Percentiles rank a stretch among this genome's conserved stretches.
These are phyloP conservation scores for Brassica balearica DNA, from an alignment of 441 rosid species.

Conservation along the genomic window DNA sequence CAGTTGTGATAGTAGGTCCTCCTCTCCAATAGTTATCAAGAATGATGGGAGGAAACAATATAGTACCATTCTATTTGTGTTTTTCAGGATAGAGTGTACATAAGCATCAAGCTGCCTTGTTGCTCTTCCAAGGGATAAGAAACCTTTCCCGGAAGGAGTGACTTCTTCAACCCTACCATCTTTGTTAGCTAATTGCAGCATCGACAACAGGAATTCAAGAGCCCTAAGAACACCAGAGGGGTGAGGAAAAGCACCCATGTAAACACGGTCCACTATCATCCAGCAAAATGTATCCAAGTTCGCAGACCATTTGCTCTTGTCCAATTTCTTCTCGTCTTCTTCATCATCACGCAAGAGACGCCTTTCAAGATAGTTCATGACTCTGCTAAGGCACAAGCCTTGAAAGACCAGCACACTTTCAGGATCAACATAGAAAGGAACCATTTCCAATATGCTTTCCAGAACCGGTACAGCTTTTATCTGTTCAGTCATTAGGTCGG, in stretches of 20 bases:
- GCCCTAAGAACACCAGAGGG: conserved; percentile 84
- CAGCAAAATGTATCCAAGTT: conserved; percentile 96
- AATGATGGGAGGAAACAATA: conserved; percentile 98
- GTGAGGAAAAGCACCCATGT: conserved; percentile 98
- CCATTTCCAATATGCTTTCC: conserved; percentile 84
- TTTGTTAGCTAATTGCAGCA: conserved; percentile 98
- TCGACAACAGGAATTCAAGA: conserved; percentile 95
- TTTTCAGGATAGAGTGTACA: conserved; percentile 92
- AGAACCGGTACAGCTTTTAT: conserved; percentile 77
- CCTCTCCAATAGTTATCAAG: conserved; percentile 90
- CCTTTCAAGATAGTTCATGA: conserved; percentile 99
- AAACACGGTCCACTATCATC: conserved; percentile 98
- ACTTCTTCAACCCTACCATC: conserved; percentile 98
- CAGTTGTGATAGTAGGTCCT: conserved; percentile 76
- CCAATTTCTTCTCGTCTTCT: conserved; percentile 94
- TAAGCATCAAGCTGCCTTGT: conserved; percentile 92
- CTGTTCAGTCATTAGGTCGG: conserved; percentile 94
- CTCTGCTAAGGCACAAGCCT: conserved; percentile 88
- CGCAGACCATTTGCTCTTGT: conserved; percentile 92
- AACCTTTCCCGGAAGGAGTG: conserved; percentile 91
- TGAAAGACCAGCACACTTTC: conserved; percentile 87
- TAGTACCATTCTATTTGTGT: conserved; percentile 87
- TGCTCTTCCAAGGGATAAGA: conserved; percentile 88
- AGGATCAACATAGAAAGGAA: conserved; percentile 82
- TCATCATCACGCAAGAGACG: conserved; percentile 99